Evolutionary conservation across 352 stramenopile genomes (phyloP), one percentile per base, ranked within the genome.

Genomic region (Phytophthora pluvialis): DNA sequence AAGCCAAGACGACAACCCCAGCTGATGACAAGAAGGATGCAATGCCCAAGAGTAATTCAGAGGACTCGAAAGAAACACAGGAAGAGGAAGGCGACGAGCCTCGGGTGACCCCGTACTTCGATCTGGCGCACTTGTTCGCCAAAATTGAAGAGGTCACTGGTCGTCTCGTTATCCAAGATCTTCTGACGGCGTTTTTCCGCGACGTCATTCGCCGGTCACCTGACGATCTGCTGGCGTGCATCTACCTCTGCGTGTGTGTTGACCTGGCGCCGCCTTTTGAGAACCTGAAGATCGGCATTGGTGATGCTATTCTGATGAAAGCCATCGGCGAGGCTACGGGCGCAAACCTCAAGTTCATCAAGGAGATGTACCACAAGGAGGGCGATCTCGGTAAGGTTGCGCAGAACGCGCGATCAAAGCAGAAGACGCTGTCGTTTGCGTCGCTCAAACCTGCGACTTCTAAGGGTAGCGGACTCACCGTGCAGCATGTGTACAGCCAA

Each of bases 341-440:
- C 7, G 96, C 88, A 16, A 94, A 90, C 50, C 73, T 87, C 15
- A 91, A 90, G 50, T 94, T 97, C 48, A 95, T 99, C 64, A 98
- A 99, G 71, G 82, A 97, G 31, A 97, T 98, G 77, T 98, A 98
- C 54, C 88, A 98, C 66, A 90, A 93, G 45, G 83, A 98, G 60
- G 98, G 98, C n/a, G 98, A 99, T 77, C 75, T 99, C 31, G 98
- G 98, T 42, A 95, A 93, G 38, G 97, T 99, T 4, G 98, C 98
- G 5, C 81, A 98, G 67, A 91, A 90, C 39, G 92, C 82, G 33
- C 98, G 97, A 39, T 95, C 81, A 21, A 98, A 98, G 72, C 95
- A 99, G 70, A 89, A 90, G 32, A 98, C 91, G 18, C 79, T 99
- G 52, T 92, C 86, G 25, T 95, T 93, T 42, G 61, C 71, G 15